Evolutionary conservation across 768 basidiomycete species (phyloP).

Genomic region (Cyclocybe cylindracea): DNA sequence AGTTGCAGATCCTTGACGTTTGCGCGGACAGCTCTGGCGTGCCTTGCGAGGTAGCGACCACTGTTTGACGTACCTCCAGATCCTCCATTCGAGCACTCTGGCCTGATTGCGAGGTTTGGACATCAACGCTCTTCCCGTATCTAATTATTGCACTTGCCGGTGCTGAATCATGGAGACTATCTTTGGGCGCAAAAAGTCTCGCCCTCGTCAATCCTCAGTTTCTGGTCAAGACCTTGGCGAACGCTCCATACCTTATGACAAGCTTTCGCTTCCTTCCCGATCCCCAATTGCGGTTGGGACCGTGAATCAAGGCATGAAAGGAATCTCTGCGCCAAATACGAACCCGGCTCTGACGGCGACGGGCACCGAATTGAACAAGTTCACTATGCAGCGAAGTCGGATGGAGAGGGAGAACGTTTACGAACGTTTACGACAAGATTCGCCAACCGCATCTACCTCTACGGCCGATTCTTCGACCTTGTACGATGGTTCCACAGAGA

Average conservation of each 20-base stretch:
- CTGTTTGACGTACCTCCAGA: no score
- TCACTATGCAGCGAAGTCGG: constrained; percentile 49
- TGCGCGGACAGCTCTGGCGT: no score
- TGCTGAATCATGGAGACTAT: constrained; percentile 56
- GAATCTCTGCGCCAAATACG: constrained; percentile 82
- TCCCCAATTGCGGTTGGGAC: constrained; percentile 62
- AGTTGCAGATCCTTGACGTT: no score
- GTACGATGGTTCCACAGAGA: constrained; percentile 49
- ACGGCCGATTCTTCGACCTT: constrained; percentile 62
- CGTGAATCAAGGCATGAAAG: constrained; percentile 55
- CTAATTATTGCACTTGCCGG: background rate
- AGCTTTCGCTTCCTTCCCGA: constrained; percentile 53
- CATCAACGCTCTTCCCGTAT: background rate
- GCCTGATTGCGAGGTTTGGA: background rate
- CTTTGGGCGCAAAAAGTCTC: constrained; percentile 65
- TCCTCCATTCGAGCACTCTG: background rate
- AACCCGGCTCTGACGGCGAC: constrained; percentile 75
- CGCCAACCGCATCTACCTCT: constrained; percentile 50
- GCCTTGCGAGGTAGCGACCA: no score
- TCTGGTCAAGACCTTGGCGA: constrained; percentile 64
- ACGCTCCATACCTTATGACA: constrained; percentile 74
- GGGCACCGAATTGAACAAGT: constrained; percentile 73
- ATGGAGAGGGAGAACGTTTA: constrained; percentile 58
- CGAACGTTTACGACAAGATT: constrained; percentile 46
- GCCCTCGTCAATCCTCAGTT: constrained; percentile 62